These are phyloP conservation scores for Phytophthora macrochlamydospora DNA, from an alignment of 352 stramenopile genomes.

Conservation along the genomic window DNA sequence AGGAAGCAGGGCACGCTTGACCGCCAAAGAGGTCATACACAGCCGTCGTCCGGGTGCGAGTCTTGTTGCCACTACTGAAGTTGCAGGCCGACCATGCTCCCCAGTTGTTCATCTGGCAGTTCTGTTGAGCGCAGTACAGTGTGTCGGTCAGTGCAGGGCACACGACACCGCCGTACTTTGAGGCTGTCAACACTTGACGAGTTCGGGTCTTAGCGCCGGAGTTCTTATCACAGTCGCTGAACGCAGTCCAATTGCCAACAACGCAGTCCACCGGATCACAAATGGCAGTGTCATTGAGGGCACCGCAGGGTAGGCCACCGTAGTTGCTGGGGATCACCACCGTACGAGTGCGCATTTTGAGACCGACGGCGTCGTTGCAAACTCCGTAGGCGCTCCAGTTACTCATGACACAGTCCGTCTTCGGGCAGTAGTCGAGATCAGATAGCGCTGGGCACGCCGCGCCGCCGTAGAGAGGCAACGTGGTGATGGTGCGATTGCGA, in stretches of 20 bases:
- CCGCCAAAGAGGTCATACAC: constrained; percentile 39
- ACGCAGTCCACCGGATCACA: constrained; percentile 48
- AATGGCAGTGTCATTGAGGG: constrained; percentile 18
- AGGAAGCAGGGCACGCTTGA: constrained; percentile 22
- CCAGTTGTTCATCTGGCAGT: constrained; percentile 62
- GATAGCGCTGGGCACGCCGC: constrained; percentile 30
- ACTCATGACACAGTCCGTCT: constrained; percentile 45
- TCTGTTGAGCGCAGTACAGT: constrained; percentile 33
- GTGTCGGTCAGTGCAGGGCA: constrained; percentile 33
- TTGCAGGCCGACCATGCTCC: constrained; percentile 49
- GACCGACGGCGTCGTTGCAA: constrained; percentile 41
- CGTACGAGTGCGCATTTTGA: constrained; percentile 35
- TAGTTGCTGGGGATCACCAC: constrained; percentile 32
- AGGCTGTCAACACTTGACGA: constrained; percentile 22
- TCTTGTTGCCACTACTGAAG: constrained; percentile 46
- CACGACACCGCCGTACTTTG: constrained; percentile 29
- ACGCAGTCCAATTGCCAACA: constrained; percentile 40
- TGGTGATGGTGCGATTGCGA: constrained; percentile 31
- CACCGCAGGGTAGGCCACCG: constrained; percentile 27
- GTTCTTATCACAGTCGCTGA: constrained; percentile 35
- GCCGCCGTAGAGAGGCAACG: constrained; percentile 36
- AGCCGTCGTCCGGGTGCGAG: constrained; percentile 46
- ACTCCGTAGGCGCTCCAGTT: constrained; percentile 41
- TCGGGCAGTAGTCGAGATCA: constrained; percentile 38
- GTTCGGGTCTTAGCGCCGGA: constrained; percentile 33